Evolutionary conservation across 2,329 filamentous ascomycete species (phyloP), one percentile per base, ranked within the genome.

Genomic region (Thelonectria blattea): DNA sequence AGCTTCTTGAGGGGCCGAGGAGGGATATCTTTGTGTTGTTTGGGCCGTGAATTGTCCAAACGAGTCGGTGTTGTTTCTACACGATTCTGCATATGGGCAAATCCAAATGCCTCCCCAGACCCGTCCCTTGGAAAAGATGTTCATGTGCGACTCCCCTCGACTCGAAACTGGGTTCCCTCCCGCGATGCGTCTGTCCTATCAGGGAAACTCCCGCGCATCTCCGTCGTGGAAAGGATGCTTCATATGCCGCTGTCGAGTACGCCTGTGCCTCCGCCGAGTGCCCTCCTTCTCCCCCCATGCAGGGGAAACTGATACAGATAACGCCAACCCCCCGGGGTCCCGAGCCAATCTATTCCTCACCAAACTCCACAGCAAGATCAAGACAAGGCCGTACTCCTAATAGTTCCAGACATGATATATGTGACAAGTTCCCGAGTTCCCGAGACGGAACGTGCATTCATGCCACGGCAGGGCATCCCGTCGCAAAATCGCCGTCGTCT

Each of bases 21-120:
- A 65, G 6, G 64, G 65, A 65, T 66, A 63, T 65, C 55, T 62
- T 10, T 61, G 54, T 64, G 59, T n/a, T 67, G 58, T 67, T 67
- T 63, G 63, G 34, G 58, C 50, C 68, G 61, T 52, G 58, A 60
- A 62, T 61, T 45, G 61, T 64, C 63, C 59, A 61, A 62, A 63
- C 55, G 60, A 68, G 53, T 63, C 50, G 66, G 34, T 37, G 34
- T 61, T 71, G 60, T 64, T 69, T 68, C 65, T 63, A 64, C 60
- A 68, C 60, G 62, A 65, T 72, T 68, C 66, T 71, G 66, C 70
- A 72, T 68, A 68, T 66, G 70, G 60, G 67, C 65, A 24, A 72
- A 69, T 68, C 39, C 54, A 58, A 63, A 56, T 68, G 63, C 62
- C 64, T 50, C 58, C 60, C 64, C 52, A 66, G 34, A 62, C 55